Conservation (phyloP, 2,329 filamentous ascomycete species). For the Remersonia thermophila region DNA sequence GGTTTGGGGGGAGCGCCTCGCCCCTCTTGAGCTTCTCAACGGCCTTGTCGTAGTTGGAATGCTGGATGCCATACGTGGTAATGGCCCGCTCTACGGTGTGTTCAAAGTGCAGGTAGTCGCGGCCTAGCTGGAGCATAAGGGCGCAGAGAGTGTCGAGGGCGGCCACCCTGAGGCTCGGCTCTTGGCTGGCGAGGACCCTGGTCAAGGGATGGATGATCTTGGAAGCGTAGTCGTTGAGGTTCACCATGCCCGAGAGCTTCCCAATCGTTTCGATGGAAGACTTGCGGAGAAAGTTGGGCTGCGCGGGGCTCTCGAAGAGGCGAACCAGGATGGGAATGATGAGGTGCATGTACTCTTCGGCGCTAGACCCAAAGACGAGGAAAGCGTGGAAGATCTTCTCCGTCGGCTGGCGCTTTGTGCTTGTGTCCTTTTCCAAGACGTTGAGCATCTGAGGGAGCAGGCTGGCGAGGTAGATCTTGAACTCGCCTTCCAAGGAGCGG, state of each 20-base stretch:
- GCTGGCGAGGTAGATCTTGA: slow-evolving; percentile 87
- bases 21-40: slow-evolving; percentile 89
- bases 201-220: slow-evolving; percentile 92
- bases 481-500: slow-evolving; percentile 87
- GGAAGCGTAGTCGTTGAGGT: slow-evolving; percentile 91
- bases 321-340: slow-evolving; percentile 93
- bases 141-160: slow-evolving; percentile 91
- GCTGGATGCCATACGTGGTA: slow-evolving; percentile 66
- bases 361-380: slow-evolving; percentile 86
- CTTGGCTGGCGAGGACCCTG: slow-evolving; percentile 62
- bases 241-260: slow-evolving; percentile 88
- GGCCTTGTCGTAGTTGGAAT: slow-evolving; percentile 84
- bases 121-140: slow-evolving; percentile 88
- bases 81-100: slow-evolving; percentile 85
- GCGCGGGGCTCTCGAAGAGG: slow-evolving; percentile 80
- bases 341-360: slow-evolving; percentile 97
- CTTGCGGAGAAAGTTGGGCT: slow-evolving; percentile 68
- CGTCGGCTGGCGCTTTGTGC: slow-evolving; percentile 64
- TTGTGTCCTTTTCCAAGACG: slow-evolving; percentile 75
- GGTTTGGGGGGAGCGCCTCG: slow-evolving; percentile 85
- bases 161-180: slow-evolving; percentile 61
- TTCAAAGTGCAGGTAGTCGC: slow-evolving; percentile 90
- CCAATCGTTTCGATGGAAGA: slow-evolving; percentile 90
- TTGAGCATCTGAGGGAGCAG: slow-evolving; percentile 89
- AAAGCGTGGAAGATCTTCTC: slow-evolving; percentile 91